phyloP scores from a whole-genome alignment of 495 filamentous ascomycete genomes.

The Lasiosphaeria hispida region DNA sequence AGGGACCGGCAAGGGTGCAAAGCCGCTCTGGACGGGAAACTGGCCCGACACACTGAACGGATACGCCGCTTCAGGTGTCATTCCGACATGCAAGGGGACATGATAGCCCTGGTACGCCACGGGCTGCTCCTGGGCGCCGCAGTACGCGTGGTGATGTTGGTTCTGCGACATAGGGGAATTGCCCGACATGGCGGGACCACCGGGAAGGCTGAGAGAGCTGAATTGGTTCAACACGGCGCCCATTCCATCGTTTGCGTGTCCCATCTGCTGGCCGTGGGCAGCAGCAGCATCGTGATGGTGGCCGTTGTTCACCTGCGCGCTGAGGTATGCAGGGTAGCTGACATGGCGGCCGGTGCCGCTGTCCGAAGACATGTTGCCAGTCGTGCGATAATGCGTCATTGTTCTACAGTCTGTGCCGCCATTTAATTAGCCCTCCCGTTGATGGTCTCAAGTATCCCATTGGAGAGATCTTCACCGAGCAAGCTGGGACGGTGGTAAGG shows the following conservation, averaged over 20 bases:
- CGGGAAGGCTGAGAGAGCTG: constrained; percentile 36
- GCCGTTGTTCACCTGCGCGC: constrained; percentile 18
- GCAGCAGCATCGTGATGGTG: constrained; percentile 24
- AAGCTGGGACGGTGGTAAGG: background rate
- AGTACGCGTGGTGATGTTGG: constrained; percentile 33
- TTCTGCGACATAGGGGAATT: constrained; percentile 22
- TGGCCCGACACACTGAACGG: constrained; percentile 30
- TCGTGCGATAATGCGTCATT: constrained; percentile 29
- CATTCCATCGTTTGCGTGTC: constrained; percentile 25
- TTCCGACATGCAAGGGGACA: constrained; percentile 32
- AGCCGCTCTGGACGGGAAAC: constrained; percentile 35
- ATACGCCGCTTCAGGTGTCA: constrained; percentile 28
- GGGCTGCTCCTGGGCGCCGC: constrained; percentile 27
- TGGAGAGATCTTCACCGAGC: background rate
- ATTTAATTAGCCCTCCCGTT: too few species aligned
- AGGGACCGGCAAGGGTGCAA: constrained; percentile 31
- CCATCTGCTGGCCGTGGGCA: constrained; percentile 28
- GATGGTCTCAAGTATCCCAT: background rate
- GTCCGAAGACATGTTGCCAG: constrained; percentile 25
- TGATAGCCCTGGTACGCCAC: constrained; percentile 33
- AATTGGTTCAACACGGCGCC: constrained; percentile 40
- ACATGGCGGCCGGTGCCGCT: constrained; percentile 27
- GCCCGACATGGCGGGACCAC: constrained; percentile 21
- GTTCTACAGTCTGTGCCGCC: background rate
- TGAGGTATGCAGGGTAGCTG: constrained; percentile 25